Evolutionary conservation across 495 filamentous ascomycete species (phyloP).

Genomic region (Glarea lozoyensis): DNA sequence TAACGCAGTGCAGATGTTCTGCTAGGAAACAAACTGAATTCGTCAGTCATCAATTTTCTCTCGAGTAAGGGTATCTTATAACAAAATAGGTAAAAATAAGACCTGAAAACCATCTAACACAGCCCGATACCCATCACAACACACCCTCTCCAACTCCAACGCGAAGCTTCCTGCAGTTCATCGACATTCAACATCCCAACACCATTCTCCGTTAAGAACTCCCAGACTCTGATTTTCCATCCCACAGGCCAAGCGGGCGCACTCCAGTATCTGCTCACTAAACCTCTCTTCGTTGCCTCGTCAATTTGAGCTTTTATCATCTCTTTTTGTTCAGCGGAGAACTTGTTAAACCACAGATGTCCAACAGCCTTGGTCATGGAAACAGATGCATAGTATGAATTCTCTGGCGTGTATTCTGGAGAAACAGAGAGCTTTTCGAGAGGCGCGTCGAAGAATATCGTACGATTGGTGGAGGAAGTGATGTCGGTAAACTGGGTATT

Average conservation of each 20-base stretch:
- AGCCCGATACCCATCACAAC: not conserved
- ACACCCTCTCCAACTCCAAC: constrained; percentile 5
- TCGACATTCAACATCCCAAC: constrained; percentile 9
- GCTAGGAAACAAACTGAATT: too few relatives aligned
- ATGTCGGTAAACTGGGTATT: constrained; percentile 32
- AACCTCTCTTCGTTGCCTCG: constrained; percentile 1
- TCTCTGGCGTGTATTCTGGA: constrained; percentile 23
- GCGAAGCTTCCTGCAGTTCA: constrained; percentile 8
- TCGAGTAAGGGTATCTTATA: too few relatives aligned
- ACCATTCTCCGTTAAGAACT: constrained; percentile 2
- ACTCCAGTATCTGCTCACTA: constrained; percentile 14
- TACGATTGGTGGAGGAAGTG: constrained; percentile 28
- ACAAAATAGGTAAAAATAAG: too few relatives aligned
- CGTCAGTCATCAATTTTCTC: too few relatives aligned
- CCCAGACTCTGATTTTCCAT: constrained; percentile 7
- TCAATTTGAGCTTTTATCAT: constrained; percentile 2
- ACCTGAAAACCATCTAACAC: not conserved
- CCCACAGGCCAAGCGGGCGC: constrained; percentile 10
- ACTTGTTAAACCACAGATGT: constrained; percentile 1
- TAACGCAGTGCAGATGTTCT: too few relatives aligned
- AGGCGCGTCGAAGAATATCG: constrained; percentile 44
- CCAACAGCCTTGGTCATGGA: constrained; percentile 30
- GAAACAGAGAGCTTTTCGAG: constrained; percentile 20
- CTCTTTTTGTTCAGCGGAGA: constrained; percentile 2
- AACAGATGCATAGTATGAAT: constrained; percentile 37